Evolutionary conservation across 2,329 filamentous ascomycete genomes (phyloP), one percentile per base, ranked within the genome.

Genomic region (Juglanconis juglandina): DNA sequence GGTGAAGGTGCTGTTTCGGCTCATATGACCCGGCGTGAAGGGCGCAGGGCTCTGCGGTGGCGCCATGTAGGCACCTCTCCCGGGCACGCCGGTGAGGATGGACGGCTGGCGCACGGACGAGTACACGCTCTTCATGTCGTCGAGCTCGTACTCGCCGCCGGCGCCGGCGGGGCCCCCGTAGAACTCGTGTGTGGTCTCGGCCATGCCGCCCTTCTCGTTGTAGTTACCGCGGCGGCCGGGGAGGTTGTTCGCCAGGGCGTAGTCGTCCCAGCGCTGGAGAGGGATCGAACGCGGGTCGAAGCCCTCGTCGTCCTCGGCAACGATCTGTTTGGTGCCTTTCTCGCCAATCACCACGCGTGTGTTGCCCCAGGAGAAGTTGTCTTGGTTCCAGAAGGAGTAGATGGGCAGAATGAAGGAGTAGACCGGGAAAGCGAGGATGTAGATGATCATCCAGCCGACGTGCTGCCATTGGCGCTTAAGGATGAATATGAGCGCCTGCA

Each of bases 381-480:
- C 95, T 75, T 97, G 93, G 77, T 97, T 96, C 95, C 95, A 99
- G 88, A 99, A 99, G 0, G 94, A 96, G 79, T 98, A 99, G 65
- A 99, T 79, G 0, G 95, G 95, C 11, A 99, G 84, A 64, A 96
- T 72, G 69, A 99, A 91, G 4, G 89, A 95, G 79, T 94, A 97
- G 68, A 99, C 90, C 0, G 95, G 95, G 79, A 90, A 97, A 3
- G 95, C 95, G n/a, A 96, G 68, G 64, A 99, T 83, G 77, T 99
- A 99, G 72, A 99, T 98, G 66, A 99, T 89, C 93, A 99, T 98
- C 95, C 95, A 99, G 67, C 95, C 95, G 63, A 99, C 86, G 72
- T 98, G 94, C 73, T 99, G 93, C 95, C 95, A 99, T 76, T 98
- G 92, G 56, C 95, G 85, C 80, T 96, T 97, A 68, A 98, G 81